A percentile compares a stretch with the other conserved stretches of the same genome.
Conservation (phyloP, 2,329 filamentous ascomycete genomes). For the Penicillium sp. region DNA sequence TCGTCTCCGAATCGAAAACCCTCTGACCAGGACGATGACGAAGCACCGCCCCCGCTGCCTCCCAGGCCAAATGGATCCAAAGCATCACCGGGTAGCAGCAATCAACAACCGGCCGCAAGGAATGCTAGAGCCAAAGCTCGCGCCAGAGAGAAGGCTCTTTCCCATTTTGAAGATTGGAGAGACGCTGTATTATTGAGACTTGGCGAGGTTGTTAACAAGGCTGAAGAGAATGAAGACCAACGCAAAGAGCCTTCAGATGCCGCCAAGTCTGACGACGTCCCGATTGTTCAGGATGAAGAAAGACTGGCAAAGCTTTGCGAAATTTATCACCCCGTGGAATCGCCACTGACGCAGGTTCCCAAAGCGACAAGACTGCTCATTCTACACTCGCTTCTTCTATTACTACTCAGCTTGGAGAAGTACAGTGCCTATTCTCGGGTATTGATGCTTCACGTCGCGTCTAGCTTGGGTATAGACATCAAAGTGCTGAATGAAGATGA, state of each 20-base stretch:
- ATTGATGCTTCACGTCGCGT: conserved; percentile 64
- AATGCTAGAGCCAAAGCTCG: conserved; percentile 39
- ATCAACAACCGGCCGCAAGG: conserved; percentile 7
- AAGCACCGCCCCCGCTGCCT: conserved; percentile 14
- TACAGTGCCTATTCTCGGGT: conserved; percentile 71
- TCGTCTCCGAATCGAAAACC: not conserved
- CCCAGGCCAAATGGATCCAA: conserved; percentile 4
- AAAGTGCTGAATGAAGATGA: conserved; percentile 66
- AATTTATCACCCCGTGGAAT: conserved; percentile 58
- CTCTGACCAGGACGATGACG: conserved; percentile 23
- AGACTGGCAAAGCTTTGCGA: conserved; percentile 28
- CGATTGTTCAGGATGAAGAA: conserved; percentile 23
- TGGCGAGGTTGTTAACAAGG: conserved; percentile 60
- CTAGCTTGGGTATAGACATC: conserved; percentile 65
- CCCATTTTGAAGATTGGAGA: conserved; percentile 78
- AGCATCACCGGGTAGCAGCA: not conserved
- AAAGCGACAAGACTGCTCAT: conserved; percentile 56
- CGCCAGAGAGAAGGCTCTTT: conserved; percentile 58
- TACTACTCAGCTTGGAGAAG: conserved; percentile 70
- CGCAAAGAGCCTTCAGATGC: conserved; percentile 18
- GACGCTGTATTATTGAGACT: conserved; percentile 64
- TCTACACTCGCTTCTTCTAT: conserved; percentile 65
- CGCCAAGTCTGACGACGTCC: conserved; percentile 19
- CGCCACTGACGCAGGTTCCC: conserved; percentile 47
- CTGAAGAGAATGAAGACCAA: conserved; percentile 41